phyloP scores from a whole-genome alignment of 2,329 filamentous ascomycete species.

The Xylaria sp. region DNA sequence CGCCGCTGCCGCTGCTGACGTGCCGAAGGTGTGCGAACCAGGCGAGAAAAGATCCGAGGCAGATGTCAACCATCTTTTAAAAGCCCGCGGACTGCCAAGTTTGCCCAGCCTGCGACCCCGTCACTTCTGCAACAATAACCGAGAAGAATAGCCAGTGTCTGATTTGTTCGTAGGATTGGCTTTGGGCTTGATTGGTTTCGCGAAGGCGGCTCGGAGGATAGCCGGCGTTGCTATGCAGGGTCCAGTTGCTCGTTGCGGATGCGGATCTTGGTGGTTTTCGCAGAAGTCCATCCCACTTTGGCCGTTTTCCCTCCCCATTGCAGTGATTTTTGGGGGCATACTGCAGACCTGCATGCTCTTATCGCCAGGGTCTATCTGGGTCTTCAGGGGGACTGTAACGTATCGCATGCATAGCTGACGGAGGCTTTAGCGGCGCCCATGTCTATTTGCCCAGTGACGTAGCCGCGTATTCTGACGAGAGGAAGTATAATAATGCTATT shows the following conservation, averaged over 20 bases:
- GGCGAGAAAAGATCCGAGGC: neutral
- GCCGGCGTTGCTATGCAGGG: slow-evolving; percentile 7
- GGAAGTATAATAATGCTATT: neutral
- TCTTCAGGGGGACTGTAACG: neutral
- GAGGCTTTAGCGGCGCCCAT: neutral
- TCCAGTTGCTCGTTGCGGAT: slow-evolving; percentile 12
- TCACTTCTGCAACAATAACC: too few species aligned
- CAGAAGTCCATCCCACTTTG: slow-evolving; percentile 15
- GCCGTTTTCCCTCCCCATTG: slow-evolving; percentile 4
- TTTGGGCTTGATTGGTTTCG: slow-evolving; percentile 13
- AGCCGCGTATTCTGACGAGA: neutral
- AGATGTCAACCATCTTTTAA: neutral
- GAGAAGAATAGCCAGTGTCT: too few species aligned
- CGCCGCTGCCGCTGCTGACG: neutral
- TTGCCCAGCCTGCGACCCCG: neutral
- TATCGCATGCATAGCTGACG: neutral
- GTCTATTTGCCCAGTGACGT: neutral
- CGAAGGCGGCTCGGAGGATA: slow-evolving; percentile 5
- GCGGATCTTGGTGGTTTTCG: slow-evolving; percentile 18
- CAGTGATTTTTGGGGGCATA: slow-evolving; percentile 12
- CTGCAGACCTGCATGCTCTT: neutral
- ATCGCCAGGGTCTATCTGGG: neutral
- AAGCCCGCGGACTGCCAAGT: neutral
- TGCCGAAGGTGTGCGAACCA: neutral
- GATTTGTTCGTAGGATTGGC: slow-evolving; percentile 6